Base-by-base conservation (phyloP, 2,329 filamentous ascomycete genomes). In the Pseudocercospora fijiensis region DNA sequence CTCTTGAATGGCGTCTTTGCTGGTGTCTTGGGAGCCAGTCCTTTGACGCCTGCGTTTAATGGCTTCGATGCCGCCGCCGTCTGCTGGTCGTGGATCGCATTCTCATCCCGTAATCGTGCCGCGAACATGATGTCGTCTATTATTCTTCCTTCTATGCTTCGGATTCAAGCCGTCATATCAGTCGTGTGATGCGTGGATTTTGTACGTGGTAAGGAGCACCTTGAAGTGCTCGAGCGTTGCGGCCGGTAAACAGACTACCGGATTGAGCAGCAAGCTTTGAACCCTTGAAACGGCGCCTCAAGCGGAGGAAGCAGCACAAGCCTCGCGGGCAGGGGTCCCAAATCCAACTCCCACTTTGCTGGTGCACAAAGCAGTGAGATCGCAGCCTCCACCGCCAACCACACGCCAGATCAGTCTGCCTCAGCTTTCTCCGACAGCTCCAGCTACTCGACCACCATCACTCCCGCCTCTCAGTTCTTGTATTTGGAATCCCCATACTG, bases 41-140 rank as follows among this genome's bases (percentile, higher is more conserved):
- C 83, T 79, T 83, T 86, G 63, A 79, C 76, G 73, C 84, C 82
- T 70, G 92, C 89, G 74, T 88, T 88, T 69, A 89, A 79, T 57
- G 86, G 87, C 78, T 96, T 96, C 16, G 86, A 83, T 13, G 87
- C 85, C 24, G 88, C 87, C 57, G 83, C 85, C 65, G 87, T 84
- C 75, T 92, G 91, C 75, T 90, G 90, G 69, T 84, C 85, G 75
- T 91, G 88, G 72, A 91, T 85, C 76, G 91, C 80, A 78, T 97
- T 97, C 78, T 97, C 93, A 80, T 96, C 92, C 78, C 96, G 90
- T 72, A 88, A 86, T 28, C 76, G 77, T 74, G 89, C 84, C 65
- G 90, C 90, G 75, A 92, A 83, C 91, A 93, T 96, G 64, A 66
- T 81, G 72, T 70, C 71, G 71, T 11, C 30, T 18, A 16, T 10